Base-by-base conservation (phyloP, 2,329 filamentous ascomycete species). In the Chaetomium sp. region DNA sequence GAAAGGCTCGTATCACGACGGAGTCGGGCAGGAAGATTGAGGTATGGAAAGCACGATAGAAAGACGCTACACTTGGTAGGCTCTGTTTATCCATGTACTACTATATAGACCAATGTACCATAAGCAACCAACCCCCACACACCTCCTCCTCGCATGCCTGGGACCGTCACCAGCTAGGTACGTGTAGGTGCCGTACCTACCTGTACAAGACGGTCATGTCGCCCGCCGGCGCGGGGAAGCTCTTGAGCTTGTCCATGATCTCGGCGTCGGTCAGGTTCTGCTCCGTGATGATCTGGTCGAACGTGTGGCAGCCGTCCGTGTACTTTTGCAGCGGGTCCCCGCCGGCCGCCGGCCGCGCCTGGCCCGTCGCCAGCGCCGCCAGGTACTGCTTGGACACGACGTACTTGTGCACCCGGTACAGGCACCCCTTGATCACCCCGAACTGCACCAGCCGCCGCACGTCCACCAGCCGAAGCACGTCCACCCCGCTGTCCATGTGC, bases 371-470 rank as follows among this genome's bases (percentile, higher is more conserved):
- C 62, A 87, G 74, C 2, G 79, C 78, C 8, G 83, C 80, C 25
- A 89, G 77, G 70, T 87, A 86, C 74, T 86, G 84, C 72, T 86
- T 87, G 4, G 84, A 87, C 1, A 96, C 86, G 31, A 92, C 90
- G 74, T 96, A 96, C 75, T 95, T 96, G 79, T 98, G 92, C 49
- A 97, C 89, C 38, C 95, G 87, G 77, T 97, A 97, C 27, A 99
- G 79, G 70, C 96, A 91, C 19, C 94, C 93, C 78, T 98, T 98
- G 76, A 98, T 96, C 65, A 97, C 85, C 64, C 94, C 95, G 73
- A 98, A 99, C 65, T 96, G 96, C 68, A 98, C 92, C 68, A 99
- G 89, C 31, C 95, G 89, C 13, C 95, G 87, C 62, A 97, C 87
- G 75, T 99, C 95, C 64, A 99, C 87, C 72, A 89, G 89, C 13